These are phyloP conservation scores for Lecanicillium sp. DNA, from an alignment of 2,329 filamentous ascomycete genomes.

Conservation along the genomic window DNA sequence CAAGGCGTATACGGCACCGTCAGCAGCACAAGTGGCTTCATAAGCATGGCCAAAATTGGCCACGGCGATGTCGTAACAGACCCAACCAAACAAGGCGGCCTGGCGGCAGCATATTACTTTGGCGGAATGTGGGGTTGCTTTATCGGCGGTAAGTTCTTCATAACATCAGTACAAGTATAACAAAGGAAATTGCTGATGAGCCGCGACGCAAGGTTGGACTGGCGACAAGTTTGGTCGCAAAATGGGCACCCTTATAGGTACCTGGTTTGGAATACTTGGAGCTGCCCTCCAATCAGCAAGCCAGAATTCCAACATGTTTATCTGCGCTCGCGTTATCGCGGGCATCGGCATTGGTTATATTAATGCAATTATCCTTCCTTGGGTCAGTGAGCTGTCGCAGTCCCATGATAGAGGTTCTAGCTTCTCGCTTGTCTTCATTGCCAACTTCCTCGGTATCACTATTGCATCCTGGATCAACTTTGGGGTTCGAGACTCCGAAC, in stretches of 20 bases:
- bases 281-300: conserved; percentile 37
- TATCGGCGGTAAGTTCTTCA: conserved; percentile 24
- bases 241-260: conserved; percentile 34
- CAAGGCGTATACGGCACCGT: conserved; percentile 47
- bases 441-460: conserved; percentile 42
- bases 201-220: conserved; percentile 23
- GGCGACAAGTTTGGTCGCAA: conserved; percentile 45
- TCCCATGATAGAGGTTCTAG: conserved; percentile 36
- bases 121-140: conserved; percentile 43
- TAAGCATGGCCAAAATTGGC: conserved; percentile 36
- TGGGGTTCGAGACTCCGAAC: conserved; percentile 20
- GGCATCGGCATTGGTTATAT: conserved; percentile 44
- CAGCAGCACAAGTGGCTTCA: conserved; percentile 32
- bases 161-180: neutral
- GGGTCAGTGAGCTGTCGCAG: conserved; percentile 38
- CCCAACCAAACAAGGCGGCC: conserved; percentile 40
- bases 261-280: conserved; percentile 38
- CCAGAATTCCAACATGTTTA: conserved; percentile 37
- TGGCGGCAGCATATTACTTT: conserved; percentile 45
- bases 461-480: conserved; percentile 31
- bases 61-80: conserved; percentile 37
- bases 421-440: conserved; percentile 41
- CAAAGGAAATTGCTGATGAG: conserved; percentile 8
- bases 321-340: conserved; percentile 39
- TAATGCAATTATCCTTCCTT: conserved; percentile 39